Percentiles rank a stretch among this genome's conserved stretches.
Conservation (phyloP, 106 monocot species). For the Platanthera guangdongensis region DNA sequence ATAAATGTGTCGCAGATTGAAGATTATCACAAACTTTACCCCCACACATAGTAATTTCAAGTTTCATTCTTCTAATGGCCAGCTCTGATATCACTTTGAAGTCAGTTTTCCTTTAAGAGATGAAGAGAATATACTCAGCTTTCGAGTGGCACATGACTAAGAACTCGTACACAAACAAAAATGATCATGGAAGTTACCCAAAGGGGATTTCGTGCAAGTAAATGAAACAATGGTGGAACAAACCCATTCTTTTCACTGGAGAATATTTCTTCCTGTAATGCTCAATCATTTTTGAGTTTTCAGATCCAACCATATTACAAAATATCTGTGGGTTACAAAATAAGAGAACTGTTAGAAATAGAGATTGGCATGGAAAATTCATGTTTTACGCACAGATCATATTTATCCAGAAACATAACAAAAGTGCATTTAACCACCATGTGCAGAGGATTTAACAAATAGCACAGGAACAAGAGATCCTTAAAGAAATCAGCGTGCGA, state of each 20-base stretch:
- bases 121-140: not conserved
- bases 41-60: conserved; percentile 60
- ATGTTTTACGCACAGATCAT: not conserved
- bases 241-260: conserved; percentile 34
- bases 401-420: not conserved
- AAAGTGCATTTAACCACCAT: too few relatives aligned
- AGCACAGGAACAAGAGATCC: too few relatives aligned
- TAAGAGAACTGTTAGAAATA: not conserved
- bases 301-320: conserved; percentile 46
- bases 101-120: conserved; percentile 51
- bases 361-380: not conserved
- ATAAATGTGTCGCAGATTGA: conserved; percentile 60
- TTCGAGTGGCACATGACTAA: not conserved
- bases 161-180: not conserved
- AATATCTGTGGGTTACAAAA: conserved; percentile 44
- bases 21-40: conserved; percentile 60
- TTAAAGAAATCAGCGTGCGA: too few relatives aligned
- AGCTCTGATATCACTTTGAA: conserved; percentile 54
- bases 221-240: conserved; percentile 63
- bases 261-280: conserved; percentile 65
- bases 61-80: conserved; percentile 64
- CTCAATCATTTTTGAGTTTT: conserved; percentile 20
- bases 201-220: conserved; percentile 36
- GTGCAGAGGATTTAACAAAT: too few relatives aligned
- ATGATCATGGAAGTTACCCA: conserved; percentile 26